Percentiles rank a stretch among this genome's conserved stretches.
phyloP scores from a whole-genome alignment of 1,139 yeast genomes.

The Taphrina communis region DNA sequence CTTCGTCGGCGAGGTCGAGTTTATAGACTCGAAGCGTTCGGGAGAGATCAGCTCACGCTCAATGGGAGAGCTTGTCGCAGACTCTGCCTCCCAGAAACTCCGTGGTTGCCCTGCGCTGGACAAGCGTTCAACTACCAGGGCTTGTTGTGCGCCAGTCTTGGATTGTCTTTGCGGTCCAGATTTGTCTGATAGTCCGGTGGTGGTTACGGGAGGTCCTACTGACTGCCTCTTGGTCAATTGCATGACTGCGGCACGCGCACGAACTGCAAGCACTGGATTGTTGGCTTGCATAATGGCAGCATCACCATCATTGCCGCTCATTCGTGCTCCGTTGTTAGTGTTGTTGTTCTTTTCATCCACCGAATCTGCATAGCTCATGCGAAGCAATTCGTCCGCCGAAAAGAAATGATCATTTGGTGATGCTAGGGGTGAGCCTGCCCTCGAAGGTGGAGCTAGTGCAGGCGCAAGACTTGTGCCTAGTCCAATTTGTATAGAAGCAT shows the following conservation, averaged over 20 bases:
- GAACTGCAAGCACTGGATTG: slow-evolving; percentile 30
- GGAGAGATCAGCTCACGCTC: slow-evolving; percentile 34
- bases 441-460: background rate
- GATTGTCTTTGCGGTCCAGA: background rate
- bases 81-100: slow-evolving; percentile 32
- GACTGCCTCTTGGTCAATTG: slow-evolving; percentile 18
- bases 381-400: slow-evolving; percentile 32
- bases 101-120: background rate
- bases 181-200: background rate
- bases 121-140: background rate
- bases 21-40: slow-evolving; percentile 7
- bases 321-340: too few relatives aligned
- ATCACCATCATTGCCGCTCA: slow-evolving; percentile 6
- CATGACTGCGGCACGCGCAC: slow-evolving; percentile 19
- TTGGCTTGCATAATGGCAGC: slow-evolving; percentile 37
- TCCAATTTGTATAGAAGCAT: slow-evolving; percentile 28
- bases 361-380: slow-evolving; percentile 38
- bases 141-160: background rate
- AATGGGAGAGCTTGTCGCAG: slow-evolving; percentile 25
- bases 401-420: slow-evolving; percentile 18
- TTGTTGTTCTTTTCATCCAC: too few relatives aligned
- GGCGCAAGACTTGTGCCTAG: slow-evolving; percentile 15
- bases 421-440: slow-evolving; percentile 9
- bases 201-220: background rate
- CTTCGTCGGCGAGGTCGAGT: slow-evolving; percentile 2